These are phyloP conservation scores for Pseudoneurospora amorphoporcata DNA, from an alignment of 495 filamentous ascomycete genomes.

Conservation along the genomic window DNA sequence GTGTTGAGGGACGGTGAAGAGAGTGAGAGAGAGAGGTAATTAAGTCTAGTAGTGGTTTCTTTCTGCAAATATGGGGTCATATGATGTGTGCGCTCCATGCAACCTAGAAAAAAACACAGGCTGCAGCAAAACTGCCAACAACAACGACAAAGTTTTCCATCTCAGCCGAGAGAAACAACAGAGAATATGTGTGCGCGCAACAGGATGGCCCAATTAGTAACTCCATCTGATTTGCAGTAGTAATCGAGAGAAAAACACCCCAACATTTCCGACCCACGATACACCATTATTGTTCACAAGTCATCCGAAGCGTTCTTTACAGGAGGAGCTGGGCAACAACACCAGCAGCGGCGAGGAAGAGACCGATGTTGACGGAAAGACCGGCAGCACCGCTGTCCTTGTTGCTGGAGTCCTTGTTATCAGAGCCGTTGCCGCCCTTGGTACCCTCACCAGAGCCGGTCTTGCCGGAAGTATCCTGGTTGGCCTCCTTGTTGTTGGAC, in stretches of 20 bases:
- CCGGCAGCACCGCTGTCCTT: constrained; percentile 24
- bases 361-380: constrained; percentile 26
- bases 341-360: constrained; percentile 29
- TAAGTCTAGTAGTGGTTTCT: constrained; percentile 4
- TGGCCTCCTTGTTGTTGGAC: constrained; percentile 33
- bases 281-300: constrained; percentile 2
- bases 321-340: constrained; percentile 24
- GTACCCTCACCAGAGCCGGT: constrained; percentile 9
- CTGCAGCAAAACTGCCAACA: neutral
- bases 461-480: constrained; percentile 27
- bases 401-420: constrained; percentile 7
- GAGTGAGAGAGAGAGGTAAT: neutral
- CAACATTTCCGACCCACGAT: neutral
- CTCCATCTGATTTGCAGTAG: neutral
- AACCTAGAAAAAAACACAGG: neutral
- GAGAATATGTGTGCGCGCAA: neutral
- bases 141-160: neutral
- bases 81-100: constrained; percentile 1
- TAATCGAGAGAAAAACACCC: constrained; percentile 1
- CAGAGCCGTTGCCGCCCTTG: constrained; percentile 5
- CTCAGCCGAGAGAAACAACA: neutral
- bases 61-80: neutral
- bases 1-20: neutral
- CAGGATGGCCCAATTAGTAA: neutral
- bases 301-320: constrained; percentile 9